A percentile compares a stretch with the other conserved stretches of the same genome.
Conservation (phyloP, 495 filamentous ascomycete genomes). For the Penicillium samsonianum region DNA sequence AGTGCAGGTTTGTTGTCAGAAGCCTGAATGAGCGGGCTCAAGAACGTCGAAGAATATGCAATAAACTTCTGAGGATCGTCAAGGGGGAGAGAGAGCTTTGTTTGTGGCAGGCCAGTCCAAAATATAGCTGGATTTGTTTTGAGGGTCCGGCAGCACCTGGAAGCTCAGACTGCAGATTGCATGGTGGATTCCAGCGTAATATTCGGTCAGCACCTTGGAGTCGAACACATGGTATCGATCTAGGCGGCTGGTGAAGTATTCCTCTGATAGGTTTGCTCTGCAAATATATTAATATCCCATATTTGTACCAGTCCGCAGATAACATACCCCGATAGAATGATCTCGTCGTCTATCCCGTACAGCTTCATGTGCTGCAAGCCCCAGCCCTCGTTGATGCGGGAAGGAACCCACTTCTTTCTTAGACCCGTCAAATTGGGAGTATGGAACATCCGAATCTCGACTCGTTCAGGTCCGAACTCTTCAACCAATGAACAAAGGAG, state of each 20-base stretch:
- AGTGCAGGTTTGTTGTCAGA: slow-evolving; percentile 31
- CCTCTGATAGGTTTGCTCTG: slow-evolving; percentile 85
- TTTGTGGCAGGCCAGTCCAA: slow-evolving; percentile 81
- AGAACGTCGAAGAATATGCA: slow-evolving; percentile 60
- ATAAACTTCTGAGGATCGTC: slow-evolving; percentile 67
- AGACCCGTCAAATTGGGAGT: slow-evolving; percentile 92
- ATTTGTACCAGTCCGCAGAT: background rate
- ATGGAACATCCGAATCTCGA: slow-evolving; percentile 96
- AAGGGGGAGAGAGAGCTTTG: slow-evolving; percentile 67
- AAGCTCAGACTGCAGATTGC: slow-evolving; percentile 80
- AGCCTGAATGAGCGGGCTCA: slow-evolving; percentile 66
- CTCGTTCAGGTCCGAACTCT: slow-evolving; percentile 82
- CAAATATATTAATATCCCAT: background rate
- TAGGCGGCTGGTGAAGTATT: slow-evolving; percentile 96
- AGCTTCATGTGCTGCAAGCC: slow-evolving; percentile 99
- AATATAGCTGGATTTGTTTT: slow-evolving; percentile 61
- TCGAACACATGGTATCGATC: slow-evolving; percentile 93
- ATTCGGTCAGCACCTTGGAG: slow-evolving; percentile 73
- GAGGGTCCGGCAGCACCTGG: slow-evolving; percentile 63
- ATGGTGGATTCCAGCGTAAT: slow-evolving; percentile 76
- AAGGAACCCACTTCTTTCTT: slow-evolving; percentile 79
- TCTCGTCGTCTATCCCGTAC: slow-evolving; percentile 93
- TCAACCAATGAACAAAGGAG: slow-evolving; percentile 76
- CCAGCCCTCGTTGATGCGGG: slow-evolving; percentile 96
- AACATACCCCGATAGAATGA: slow-evolving; percentile 84